A percentile compares a stretch with the other conserved stretches of the same genome.
Conservation (phyloP, 306 rosid genomes). For the Acacia confusa region DNA sequence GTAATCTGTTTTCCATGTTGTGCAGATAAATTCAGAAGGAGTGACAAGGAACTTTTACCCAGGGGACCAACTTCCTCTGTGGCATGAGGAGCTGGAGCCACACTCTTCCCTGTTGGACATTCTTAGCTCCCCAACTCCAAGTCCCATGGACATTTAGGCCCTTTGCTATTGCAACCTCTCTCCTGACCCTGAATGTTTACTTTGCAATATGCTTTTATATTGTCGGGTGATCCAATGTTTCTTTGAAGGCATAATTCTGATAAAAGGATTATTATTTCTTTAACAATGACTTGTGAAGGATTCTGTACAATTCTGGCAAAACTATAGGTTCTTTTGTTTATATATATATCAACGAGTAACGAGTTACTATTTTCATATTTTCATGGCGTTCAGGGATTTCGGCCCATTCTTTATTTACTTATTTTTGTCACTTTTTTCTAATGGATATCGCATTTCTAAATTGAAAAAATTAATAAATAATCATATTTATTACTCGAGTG, state of each 20-base stretch:
- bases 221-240: neutral
- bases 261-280: neutral
- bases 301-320: neutral
- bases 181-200: neutral
- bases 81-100: constrained; percentile 96
- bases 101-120: constrained; percentile 73
- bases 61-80: constrained; percentile 74
- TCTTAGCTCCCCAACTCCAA: constrained; percentile 56
- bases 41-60: constrained; percentile 84
- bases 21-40: constrained; percentile 89
- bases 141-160: constrained; percentile 78
- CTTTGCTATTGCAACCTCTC: constrained; percentile 4
- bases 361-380: no score
- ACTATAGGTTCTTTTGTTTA: neutral
- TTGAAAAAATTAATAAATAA: neutral
- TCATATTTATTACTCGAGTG: neutral
- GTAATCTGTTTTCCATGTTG: neutral
- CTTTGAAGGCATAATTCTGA: neutral
- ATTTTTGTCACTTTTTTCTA: neutral
- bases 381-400: neutral
- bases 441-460: neutral
- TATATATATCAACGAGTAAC: no score
- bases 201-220: neutral
- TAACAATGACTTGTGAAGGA: neutral
- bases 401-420: neutral